Evolutionary conservation across 2,329 filamentous ascomycete species (phyloP), one percentile per base, ranked within the genome.

Genomic region (Colletotrichum euphorbiae): DNA sequence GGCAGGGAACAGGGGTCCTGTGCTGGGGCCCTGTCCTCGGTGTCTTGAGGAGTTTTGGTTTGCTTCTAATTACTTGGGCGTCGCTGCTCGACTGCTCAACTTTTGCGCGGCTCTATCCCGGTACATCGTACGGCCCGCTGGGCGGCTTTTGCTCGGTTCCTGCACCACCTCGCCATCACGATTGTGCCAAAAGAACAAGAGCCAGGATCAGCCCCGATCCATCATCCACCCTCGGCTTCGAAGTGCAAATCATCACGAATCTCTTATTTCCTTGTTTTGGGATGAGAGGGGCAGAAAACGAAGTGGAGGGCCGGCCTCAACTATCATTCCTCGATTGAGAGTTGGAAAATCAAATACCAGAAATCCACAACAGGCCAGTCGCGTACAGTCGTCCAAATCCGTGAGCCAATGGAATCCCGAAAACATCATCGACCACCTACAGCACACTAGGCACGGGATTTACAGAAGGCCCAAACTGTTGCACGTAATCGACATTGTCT

Each of bases 1-100:
- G 21, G 67, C 67, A 67, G 38, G 67, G 67, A 60, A 50, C 62
- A 68, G 51, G 67, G 62, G 28, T 58, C 19, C 19, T 24, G 28
- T 21, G 11, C 7, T 51, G 42, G 42, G 56, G 6, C 51, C 60
- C 33, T 38, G 19, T 24, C 7, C 21, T 48, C 45, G 17, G 45
- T 48, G 13, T 48, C 45, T 48, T 6, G 13, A 52, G 28, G 11
- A 50, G 21, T 5, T 13, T 11, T 28, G 38, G 31, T 28, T 28
- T 43, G 61, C 51, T 15, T 54, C 17, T 40, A 15, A 11, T 19
- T 38, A 15, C 42, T 19, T 38, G 24, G 24, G 28, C 28, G 17
- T 43, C 40, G 50, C 42, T 56, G 31, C 43, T 48, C 56, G 50
- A 43, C 21, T 31, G 50, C 59, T 62, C 45, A 48, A 13, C 28